Base-by-base conservation (phyloP, 768 basidiomycete species). In the Tylopilus plumbeoviolaceoides region DNA sequence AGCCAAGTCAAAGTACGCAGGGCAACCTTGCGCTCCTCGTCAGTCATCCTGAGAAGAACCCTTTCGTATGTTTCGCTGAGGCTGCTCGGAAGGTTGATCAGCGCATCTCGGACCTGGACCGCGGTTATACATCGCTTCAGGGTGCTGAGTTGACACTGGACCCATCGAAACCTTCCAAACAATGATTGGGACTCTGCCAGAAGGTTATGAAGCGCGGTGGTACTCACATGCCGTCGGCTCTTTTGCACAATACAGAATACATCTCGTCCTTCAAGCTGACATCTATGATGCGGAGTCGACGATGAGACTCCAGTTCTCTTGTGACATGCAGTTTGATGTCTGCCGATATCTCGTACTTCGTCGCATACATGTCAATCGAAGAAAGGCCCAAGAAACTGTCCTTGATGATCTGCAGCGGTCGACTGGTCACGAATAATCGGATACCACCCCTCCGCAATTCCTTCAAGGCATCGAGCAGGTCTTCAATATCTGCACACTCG, bases 211-310 rank as follows among this genome's bases (percentile, higher is more conserved):
- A 27, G 2, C 10, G 15, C 3, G 14, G 36, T 7, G 1, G 17
- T 6, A 10, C 54, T 38, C 33, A 59, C 61, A 62, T 62, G 3
- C 47, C 60, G 20, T 56, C 54, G 4, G 61, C 57, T 18, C 38
- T 54, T 7, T 47, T 2, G 1, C 44, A 53, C 1, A 62, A 35
- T 0, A 8, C 20, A 4, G 14, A 25, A 2, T 6, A 7, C 0
- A 62, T 52, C 33, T 59, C 61, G 0, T 33, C 12, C 28, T 59
- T 62, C 46, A 59, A 9, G 20, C 20, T 21, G 0, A 11, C 9
- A 1, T 50, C 38, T 1, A 56, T 5, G 8, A 20, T 20, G 12
- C 54, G 30, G 1, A 62, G 42, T 2, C 47, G 45, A 11, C 51
- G 48, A 5, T 50, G 51, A 38, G 57, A 58, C 11, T 54, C 48